These are phyloP conservation scores for Candida caryicola DNA, from an alignment of 805 yeast genomes.

Conservation along the genomic window DNA sequence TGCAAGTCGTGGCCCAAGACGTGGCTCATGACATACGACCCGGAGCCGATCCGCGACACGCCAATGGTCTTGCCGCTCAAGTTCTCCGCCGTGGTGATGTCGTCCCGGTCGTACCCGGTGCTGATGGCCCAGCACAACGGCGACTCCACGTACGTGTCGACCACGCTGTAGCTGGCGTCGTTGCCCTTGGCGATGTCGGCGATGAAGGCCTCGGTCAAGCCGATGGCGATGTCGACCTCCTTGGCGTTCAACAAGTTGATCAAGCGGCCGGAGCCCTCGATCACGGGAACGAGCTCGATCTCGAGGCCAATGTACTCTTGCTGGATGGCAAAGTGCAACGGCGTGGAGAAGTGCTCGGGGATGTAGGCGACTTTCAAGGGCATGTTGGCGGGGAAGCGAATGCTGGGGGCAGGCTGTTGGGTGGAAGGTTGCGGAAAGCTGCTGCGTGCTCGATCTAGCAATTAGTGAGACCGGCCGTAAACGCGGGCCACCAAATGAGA, in stretches of 20 bases:
- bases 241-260: slow-evolving; percentile 65
- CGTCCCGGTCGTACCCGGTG: slow-evolving; percentile 64
- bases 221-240: slow-evolving; percentile 77
- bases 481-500: too few species aligned
- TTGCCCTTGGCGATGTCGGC: slow-evolving; percentile 76
- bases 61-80: slow-evolving; percentile 67
- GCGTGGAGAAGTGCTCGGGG: slow-evolving; percentile 92
- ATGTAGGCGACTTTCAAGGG: slow-evolving; percentile 68
- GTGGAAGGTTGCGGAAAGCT: too few species aligned
- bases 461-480: too few species aligned
- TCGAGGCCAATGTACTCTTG: slow-evolving; percentile 57
- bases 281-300: slow-evolving; percentile 64
- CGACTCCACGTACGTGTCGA: slow-evolving; percentile 81
- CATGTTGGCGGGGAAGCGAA: slow-evolving; percentile 3
- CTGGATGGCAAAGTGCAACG: slow-evolving; percentile 66
- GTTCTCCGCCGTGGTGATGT: slow-evolving; percentile 48
- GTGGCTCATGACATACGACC: slow-evolving; percentile 87
- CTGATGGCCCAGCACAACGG: slow-evolving; percentile 91
- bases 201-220: slow-evolving; percentile 88
- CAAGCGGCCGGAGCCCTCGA: slow-evolving; percentile 87
- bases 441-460: too few species aligned
- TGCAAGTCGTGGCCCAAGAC: slow-evolving; percentile 66
- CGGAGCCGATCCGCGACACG: slow-evolving; percentile 84
- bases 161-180: slow-evolving; percentile 49
- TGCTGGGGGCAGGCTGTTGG: too few species aligned